These are phyloP conservation scores for Lagerstroemia speciosa DNA, from an alignment of 345 rosid genomes.

Conservation along the genomic window DNA sequence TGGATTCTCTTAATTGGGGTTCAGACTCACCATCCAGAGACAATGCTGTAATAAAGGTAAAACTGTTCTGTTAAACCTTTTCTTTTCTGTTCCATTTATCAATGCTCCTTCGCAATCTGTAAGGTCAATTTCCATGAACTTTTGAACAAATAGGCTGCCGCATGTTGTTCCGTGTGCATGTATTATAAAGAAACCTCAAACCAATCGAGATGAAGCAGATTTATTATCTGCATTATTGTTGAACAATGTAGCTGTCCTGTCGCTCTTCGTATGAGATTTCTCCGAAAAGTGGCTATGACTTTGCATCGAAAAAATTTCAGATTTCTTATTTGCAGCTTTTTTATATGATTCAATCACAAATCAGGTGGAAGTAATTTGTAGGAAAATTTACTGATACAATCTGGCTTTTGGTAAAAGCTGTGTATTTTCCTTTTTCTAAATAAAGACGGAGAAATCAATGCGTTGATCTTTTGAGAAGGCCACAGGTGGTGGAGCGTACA, in stretches of 20 bases:
- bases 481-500: conserved; percentile 98
- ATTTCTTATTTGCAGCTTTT: background rate
- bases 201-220: background rate
- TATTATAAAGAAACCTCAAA: background rate
- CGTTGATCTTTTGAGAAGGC: conserved; percentile 56
- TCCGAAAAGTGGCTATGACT: background rate
- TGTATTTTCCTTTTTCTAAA: background rate
- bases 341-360: background rate
- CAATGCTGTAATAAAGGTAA: conserved; percentile 52
- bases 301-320: background rate
- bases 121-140: background rate
- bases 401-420: background rate
- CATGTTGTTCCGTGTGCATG: background rate
- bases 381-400: background rate
- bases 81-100: too few relatives aligned
- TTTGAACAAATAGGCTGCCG: background rate
- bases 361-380: background rate
- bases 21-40: conserved; percentile 25
- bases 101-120: too few relatives aligned
- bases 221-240: background rate
- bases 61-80: too few relatives aligned
- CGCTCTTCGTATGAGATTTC: background rate
- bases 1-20: conserved; percentile 38
- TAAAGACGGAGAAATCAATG: conserved; percentile 13
- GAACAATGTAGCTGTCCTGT: background rate